These are phyloP conservation scores for Inga leiocalycina DNA, from an alignment of 306 rosid genomes.

Conservation along the genomic window DNA sequence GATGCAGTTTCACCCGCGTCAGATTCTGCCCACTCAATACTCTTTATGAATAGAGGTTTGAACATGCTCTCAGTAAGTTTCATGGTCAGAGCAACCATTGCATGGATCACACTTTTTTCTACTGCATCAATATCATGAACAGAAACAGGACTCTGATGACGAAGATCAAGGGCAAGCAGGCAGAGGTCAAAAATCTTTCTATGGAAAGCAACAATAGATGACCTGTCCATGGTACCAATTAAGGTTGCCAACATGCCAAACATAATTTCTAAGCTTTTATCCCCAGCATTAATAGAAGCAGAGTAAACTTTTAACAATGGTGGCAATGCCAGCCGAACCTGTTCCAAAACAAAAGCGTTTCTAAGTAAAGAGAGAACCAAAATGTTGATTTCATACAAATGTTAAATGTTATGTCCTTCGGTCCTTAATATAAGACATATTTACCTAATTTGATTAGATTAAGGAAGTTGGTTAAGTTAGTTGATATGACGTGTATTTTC, in stretches of 20 bases:
- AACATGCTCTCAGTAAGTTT: constrained; percentile 93
- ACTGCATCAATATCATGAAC: constrained; percentile 62
- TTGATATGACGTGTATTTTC: too few species aligned
- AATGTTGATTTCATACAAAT: constrained; percentile 6
- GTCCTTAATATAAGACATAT: too few species aligned
- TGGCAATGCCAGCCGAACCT: constrained; percentile 83
- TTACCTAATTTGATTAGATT: too few species aligned
- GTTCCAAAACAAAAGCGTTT: constrained; percentile 30
- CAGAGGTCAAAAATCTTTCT: constrained; percentile 74
- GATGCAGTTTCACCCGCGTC: constrained; percentile 50
- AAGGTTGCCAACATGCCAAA: constrained; percentile 77
- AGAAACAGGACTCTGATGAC: constrained; percentile 63
- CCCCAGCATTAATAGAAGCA: constrained; percentile 69
- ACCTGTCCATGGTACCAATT: constrained; percentile 65
- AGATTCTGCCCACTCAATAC: constrained; percentile 93
- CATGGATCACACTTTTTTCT: constrained; percentile 60
- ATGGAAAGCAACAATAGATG: constrained; percentile 69
- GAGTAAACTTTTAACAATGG: constrained; percentile 71
- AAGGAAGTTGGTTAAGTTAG: too few species aligned
- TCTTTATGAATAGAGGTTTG: constrained; percentile 79
- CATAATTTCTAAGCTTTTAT: constrained; percentile 64
- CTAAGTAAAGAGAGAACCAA: constrained; percentile 17
- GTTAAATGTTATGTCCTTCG: not conserved
- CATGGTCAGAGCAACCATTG: constrained; percentile 67
- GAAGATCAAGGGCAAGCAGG: constrained; percentile 86